These are phyloP conservation scores for Juglanconis juglandina DNA, from an alignment of 2,329 filamentous ascomycete genomes.

Conservation along the genomic window DNA sequence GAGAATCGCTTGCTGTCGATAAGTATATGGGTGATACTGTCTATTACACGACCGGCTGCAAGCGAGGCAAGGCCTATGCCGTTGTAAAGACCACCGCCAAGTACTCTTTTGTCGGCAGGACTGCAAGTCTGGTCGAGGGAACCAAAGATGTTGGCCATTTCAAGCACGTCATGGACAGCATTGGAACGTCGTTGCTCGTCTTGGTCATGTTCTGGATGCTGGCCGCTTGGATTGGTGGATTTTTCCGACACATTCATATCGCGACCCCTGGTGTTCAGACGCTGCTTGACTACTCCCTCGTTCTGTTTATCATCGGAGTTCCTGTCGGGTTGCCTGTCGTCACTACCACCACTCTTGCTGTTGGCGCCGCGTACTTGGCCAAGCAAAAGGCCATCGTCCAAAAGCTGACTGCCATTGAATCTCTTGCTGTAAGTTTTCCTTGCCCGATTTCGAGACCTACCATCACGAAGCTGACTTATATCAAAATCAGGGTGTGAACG, in stretches of 20 bases:
- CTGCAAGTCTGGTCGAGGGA: conserved; percentile 69
- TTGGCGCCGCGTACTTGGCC: conserved; percentile 73
- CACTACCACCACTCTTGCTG: conserved; percentile 73
- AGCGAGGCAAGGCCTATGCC: conserved; percentile 73
- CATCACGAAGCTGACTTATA: not conserved
- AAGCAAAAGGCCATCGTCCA: conserved; percentile 77
- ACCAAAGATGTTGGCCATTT: conserved; percentile 72
- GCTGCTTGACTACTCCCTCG: conserved; percentile 65
- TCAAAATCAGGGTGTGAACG: conserved; percentile 56
- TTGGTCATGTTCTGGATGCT: conserved; percentile 77
- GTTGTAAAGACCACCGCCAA: conserved; percentile 65
- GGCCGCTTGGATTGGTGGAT: conserved; percentile 72
- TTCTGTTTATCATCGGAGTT: conserved; percentile 74
- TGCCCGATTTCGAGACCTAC: accelerated
- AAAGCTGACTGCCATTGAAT: conserved; percentile 76
- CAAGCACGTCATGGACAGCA: conserved; percentile 82
- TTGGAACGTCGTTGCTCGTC: conserved; percentile 70
- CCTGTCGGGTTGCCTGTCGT: conserved; percentile 78
- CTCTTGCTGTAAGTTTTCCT: conserved; percentile 45
- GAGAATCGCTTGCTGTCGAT: conserved; percentile 75
- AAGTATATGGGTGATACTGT: conserved; percentile 74
- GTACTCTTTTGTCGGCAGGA: conserved; percentile 74
- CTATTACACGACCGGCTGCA: conserved; percentile 80
- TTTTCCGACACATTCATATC: conserved; percentile 69
- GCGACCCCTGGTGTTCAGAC: conserved; percentile 60